Evolutionary conservation across 805 yeast genomes (phyloP).

Genomic region (Saccharomycopsis sp.): DNA sequence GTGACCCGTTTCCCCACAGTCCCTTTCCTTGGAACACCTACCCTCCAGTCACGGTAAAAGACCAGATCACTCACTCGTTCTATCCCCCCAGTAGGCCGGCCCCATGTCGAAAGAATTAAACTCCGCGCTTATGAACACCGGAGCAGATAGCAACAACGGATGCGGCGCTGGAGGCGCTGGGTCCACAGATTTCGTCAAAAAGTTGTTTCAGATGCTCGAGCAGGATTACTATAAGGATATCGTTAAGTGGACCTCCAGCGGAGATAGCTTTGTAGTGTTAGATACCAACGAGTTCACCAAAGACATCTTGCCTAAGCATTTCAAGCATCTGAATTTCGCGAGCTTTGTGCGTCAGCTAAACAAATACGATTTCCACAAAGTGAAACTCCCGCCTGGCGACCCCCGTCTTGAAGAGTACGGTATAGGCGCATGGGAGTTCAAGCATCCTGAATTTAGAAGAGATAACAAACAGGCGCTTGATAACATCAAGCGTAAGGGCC

Average conservation of each 20-base stretch:
- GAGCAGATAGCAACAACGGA: background rate
- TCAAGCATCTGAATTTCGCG: constrained; percentile 92
- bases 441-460: constrained; percentile 79
- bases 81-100: background rate
- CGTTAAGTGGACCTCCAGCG: constrained; percentile 81
- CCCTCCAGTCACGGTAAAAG: background rate
- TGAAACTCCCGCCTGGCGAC: constrained; percentile 64
- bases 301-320: constrained; percentile 82
- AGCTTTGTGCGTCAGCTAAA: constrained; percentile 92
- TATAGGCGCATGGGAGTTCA: constrained; percentile 89
- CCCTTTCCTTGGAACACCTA: too few species aligned
- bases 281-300: constrained; percentile 90
- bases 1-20: background rate
- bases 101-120: background rate
- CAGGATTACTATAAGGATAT: constrained; percentile 67
- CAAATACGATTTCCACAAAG: constrained; percentile 96
- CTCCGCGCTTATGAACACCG: background rate
- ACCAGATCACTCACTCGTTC: too few species aligned
- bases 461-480: constrained; percentile 77
- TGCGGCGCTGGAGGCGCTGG: constrained; percentile 27
- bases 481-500: constrained; percentile 78
- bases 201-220: constrained; percentile 77
- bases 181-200: constrained; percentile 75
- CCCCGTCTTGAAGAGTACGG: constrained; percentile 48
- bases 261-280: constrained; percentile 80